These are phyloP conservation scores for Rickenella mellea DNA, from an alignment of 768 basidiomycete genomes.

Conservation along the genomic window DNA sequence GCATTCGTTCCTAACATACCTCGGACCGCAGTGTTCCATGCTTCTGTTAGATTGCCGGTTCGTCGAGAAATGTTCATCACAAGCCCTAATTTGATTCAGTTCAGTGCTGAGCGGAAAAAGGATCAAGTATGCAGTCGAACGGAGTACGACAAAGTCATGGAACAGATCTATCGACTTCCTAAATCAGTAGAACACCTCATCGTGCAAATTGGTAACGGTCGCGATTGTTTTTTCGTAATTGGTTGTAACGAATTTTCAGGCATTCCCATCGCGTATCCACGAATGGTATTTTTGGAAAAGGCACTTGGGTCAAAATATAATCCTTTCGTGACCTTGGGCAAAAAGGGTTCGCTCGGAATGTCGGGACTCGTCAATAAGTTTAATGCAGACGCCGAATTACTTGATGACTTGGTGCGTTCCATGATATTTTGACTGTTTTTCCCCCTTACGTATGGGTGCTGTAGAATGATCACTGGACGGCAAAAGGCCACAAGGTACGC, in stretches of 20 bases:
- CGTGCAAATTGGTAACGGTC: constrained; percentile 57
- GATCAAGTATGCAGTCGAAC: constrained; percentile 67
- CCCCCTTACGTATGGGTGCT: neutral
- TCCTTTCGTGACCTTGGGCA: constrained; percentile 69
- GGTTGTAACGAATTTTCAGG: constrained; percentile 24
- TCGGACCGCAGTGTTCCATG: constrained; percentile 72
- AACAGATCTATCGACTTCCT: constrained; percentile 51
- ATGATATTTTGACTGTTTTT: neutral
- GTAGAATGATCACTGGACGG: constrained; percentile 91
- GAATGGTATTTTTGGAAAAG: constrained; percentile 81
- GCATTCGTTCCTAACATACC: constrained; percentile 71
- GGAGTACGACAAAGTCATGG: constrained; percentile 70
- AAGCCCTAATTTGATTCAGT: constrained; percentile 4
- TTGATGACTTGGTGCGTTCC: constrained; percentile 74
- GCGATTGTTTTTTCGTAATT: neutral
- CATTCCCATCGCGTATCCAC: constrained; percentile 84
- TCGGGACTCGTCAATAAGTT: constrained; percentile 84
- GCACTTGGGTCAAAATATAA: constrained; percentile 77
- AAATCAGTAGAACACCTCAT: constrained; percentile 69
- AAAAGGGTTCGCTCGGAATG: constrained; percentile 55
- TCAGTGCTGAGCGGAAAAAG: constrained; percentile 78
- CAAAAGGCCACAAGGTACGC: constrained; percentile 62
- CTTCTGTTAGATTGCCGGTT: constrained; percentile 79
- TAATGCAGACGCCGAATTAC: constrained; percentile 84
- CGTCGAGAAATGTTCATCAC: constrained; percentile 13